Evolutionary conservation across 2,329 filamentous ascomycete genomes (phyloP), one percentile per base, ranked within the genome.

Genomic region (Aspergillus oerlinghausenensis): DNA sequence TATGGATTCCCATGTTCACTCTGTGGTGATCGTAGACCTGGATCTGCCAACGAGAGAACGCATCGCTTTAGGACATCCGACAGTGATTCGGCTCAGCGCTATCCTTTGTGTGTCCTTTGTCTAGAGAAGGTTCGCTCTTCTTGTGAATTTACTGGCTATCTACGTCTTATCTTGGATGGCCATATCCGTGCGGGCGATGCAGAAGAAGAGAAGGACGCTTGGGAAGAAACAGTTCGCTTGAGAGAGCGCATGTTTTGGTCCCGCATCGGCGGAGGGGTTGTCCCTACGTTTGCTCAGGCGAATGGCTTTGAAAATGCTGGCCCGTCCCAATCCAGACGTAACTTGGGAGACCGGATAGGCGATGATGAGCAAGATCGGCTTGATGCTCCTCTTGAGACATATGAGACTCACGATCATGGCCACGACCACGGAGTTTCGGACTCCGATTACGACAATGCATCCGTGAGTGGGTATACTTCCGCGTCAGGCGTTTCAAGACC

Each of bases 231-330:
- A 56, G 89, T 97, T 10, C 85, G 88, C 29, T 75, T 97, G 50
- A 83, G 94, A 51, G 94, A 99, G 72, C 87, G 93, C 65, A 96
- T 99, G 89, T 99, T 99, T 71, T 99, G 94, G 94, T 86, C 90
- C 51, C 84, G 94, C 55, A 85, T 99, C 52, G 93, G 93, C 26
- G 94, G 92, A 28, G 94, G 94, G 14, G 91, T 99, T 2, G 77
- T 97, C 11, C 94, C 93, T 1, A 79, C 83, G 11, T 78, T 79
- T 51, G 62, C 77, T 26, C 64, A 61, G 11, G 49, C 58, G 28
- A 65, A 59, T n/a, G 57, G 60, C 28, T 25, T 55, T 35, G 73
- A 62, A 64, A 70, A 19, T 3, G 26, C 42, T 38, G 14, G 48
- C 57, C 38, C 38, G 14, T n/a, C n/a, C 17, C 14, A 19, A 19